Conservation (phyloP, 2,329 filamentous ascomycete species). For the Escovopsis weberi region DNA sequence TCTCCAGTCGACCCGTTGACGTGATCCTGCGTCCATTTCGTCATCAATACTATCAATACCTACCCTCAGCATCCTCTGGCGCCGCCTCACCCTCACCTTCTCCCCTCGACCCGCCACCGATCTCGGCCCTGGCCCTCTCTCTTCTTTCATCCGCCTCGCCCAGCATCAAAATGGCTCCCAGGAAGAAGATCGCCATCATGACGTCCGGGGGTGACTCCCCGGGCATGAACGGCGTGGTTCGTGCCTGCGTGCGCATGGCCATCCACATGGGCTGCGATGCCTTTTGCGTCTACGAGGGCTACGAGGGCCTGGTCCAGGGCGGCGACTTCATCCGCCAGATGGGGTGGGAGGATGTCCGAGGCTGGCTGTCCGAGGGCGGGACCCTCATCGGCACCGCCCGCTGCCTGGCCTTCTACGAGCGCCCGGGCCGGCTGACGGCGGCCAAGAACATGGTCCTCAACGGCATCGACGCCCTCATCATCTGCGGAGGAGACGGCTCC, state of each 20-base stretch:
- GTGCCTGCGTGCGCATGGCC: constrained; percentile 81
- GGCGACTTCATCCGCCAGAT: constrained; percentile 78
- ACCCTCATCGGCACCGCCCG: constrained; percentile 92
- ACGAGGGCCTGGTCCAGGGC: constrained; percentile 85
- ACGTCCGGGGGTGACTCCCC: constrained; percentile 90
- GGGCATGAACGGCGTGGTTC: constrained; percentile 85
- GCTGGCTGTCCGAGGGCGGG: constrained; percentile 85
- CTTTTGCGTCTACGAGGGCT: constrained; percentile 81
- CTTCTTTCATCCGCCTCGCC: constrained; percentile 3
- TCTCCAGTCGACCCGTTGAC: constrained; percentile 14
- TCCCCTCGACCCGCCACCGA: constrained; percentile 1
- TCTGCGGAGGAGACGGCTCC: constrained; percentile 93
- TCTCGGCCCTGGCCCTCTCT: constrained; percentile 4
- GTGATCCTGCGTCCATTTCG: constrained; percentile 14
- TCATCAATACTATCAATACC: too few relatives aligned
- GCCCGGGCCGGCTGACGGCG: constrained; percentile 65
- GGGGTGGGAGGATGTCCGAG: constrained; percentile 86
- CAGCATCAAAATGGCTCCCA: constrained; percentile 27
- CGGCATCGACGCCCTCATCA: constrained; percentile 90
- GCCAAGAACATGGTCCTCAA: constrained; percentile 90
- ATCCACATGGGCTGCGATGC: constrained; percentile 72
- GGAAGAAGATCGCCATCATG: constrained; percentile 73
- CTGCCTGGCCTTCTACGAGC: constrained; percentile 84
- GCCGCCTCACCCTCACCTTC: constrained; percentile 8
- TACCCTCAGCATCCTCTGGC: constrained; percentile 15